Evolutionary conservation across 1,284 basidiomycete genomes (phyloP).

Genomic region (Pisolithus thermaeus): DNA sequence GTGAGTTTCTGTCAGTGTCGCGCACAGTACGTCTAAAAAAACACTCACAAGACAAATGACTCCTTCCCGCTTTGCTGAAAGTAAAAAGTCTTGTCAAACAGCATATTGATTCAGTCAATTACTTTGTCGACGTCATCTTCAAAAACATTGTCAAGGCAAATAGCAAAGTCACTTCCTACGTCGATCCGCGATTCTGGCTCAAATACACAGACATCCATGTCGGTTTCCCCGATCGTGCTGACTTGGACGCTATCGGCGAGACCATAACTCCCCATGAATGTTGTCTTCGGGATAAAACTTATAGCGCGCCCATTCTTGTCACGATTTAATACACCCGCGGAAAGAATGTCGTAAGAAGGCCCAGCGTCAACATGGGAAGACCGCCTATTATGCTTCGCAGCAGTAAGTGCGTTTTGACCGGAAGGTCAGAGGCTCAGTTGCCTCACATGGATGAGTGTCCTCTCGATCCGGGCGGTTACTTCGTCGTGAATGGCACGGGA

Average conservation of each 20-base stretch:
- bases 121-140: slow-evolving; percentile 96
- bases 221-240: slow-evolving; percentile 85
- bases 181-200: slow-evolving; percentile 96
- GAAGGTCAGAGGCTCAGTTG: slow-evolving; percentile 73
- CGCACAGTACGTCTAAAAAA: background rate
- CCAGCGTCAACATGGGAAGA: slow-evolving; percentile 87
- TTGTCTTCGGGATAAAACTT: slow-evolving; percentile 93
- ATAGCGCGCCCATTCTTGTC: slow-evolving; percentile 91
- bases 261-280: slow-evolving; percentile 97
- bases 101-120: slow-evolving; percentile 99
- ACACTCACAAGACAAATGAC: slow-evolving; percentile 86
- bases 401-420: slow-evolving; percentile 88
- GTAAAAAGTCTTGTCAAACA: slow-evolving; percentile 99
- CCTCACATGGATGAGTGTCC: slow-evolving; percentile 96
- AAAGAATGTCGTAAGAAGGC: slow-evolving; percentile 78
- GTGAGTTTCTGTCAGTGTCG: slow-evolving; percentile 34
- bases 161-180: slow-evolving; percentile 90
- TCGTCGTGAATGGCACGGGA: slow-evolving; percentile 98
- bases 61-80: slow-evolving; percentile 91
- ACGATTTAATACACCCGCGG: slow-evolving; percentile 96
- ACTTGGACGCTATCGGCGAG: slow-evolving; percentile 76
- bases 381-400: slow-evolving; percentile 97
- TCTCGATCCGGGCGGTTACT: slow-evolving; percentile 97
- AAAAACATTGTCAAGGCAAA: slow-evolving; percentile 96
- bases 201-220: slow-evolving; percentile 96